Evolutionary conservation across 2,329 filamentous ascomycete genomes (phyloP), one percentile per base, ranked within the genome.

Genomic region (Elsinoe perseae): DNA sequence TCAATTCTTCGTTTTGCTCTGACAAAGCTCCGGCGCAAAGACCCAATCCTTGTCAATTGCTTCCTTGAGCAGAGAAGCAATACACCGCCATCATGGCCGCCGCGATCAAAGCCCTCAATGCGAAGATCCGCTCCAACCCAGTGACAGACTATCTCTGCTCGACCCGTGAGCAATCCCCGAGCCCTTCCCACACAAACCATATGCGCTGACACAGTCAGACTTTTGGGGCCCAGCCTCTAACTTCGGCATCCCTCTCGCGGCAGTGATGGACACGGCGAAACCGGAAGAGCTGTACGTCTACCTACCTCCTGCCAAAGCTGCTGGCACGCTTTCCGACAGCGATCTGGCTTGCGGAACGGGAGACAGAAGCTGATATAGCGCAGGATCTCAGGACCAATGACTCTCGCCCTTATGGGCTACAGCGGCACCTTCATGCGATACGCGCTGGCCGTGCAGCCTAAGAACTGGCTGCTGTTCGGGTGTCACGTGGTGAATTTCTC

Each of bases 381-480:
- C 42, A 48, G 38, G 20, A 54, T 44, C 16, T 54, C 52, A 61
- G 82, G 82, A 60, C 72, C 73, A 61, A 84, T 85, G 80, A 85
- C 82, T 57, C 73, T 70, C 64, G 80, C 82, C 44, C 75, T 85
- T 25, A 73, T 76, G 62, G 67, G 81, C 68, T 85, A 85, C 75
- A 80, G 78, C 21, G 80, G 69, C 46, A 81, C 80, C 58, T 85
- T 85, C 73, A 83, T 83, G 81, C 81, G 82, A 68, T 85, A 85
- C 73, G 73, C 82, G 58, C 68, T 85, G 60, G 82, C 82, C 59
- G 80, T 85, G 57, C 73, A 74, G 14, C 82, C 82, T 38, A 75
- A 75, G 65, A 85, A 85, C 73, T 84, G 84, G 73, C 80, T 85
- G 61, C 80, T 85, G 56, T 85, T 85, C 69, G 82, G 78, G 61